These are phyloP conservation scores for Brassica cretica DNA, from an alignment of 345 rosid genomes.

Conservation along the genomic window DNA sequence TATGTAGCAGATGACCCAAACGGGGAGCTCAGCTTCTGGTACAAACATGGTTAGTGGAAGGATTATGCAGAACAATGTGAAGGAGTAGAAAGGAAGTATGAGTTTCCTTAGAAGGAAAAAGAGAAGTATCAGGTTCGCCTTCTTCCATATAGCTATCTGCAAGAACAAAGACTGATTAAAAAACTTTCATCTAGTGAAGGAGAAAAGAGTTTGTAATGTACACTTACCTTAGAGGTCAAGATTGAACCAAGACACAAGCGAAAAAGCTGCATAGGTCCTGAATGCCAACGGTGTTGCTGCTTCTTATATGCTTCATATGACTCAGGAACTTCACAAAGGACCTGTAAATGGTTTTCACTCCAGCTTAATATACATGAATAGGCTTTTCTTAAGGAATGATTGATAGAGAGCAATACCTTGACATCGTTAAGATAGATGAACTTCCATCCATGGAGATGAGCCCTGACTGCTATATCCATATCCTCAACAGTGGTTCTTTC, in stretches of 20 bases:
- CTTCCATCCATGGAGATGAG: conserved; percentile 88
- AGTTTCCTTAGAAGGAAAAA: conserved; percentile 83
- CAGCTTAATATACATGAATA: conserved; percentile 1
- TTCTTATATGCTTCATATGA: conserved; percentile 90
- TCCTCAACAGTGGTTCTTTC: conserved; percentile 86
- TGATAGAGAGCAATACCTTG: conserved; percentile 46
- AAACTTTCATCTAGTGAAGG: not conserved
- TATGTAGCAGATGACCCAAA: conserved; percentile 83
- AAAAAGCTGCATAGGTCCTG: conserved; percentile 91
- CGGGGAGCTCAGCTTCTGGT: conserved; percentile 82
- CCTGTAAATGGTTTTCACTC: conserved; percentile 43
- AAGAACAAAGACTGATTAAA: conserved; percentile 11
- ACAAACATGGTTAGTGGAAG: conserved; percentile 88
- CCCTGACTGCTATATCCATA: conserved; percentile 90
- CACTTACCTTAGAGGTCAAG: conserved; percentile 65
- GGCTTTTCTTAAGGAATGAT: not conserved
- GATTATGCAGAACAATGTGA: conserved; percentile 85
- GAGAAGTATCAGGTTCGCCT: conserved; percentile 70
- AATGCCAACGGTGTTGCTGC: conserved; percentile 96
- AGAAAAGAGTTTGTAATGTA: not conserved
- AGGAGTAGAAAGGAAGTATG: conserved; percentile 87
- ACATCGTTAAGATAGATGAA: conserved; percentile 83
- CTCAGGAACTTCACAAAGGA: conserved; percentile 87
- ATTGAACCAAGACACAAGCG: conserved; percentile 82
- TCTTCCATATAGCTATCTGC: conserved; percentile 82